Evolutionary conservation across 441 rosid species (phyloP).

Genomic region (Breynia disticha): DNA sequence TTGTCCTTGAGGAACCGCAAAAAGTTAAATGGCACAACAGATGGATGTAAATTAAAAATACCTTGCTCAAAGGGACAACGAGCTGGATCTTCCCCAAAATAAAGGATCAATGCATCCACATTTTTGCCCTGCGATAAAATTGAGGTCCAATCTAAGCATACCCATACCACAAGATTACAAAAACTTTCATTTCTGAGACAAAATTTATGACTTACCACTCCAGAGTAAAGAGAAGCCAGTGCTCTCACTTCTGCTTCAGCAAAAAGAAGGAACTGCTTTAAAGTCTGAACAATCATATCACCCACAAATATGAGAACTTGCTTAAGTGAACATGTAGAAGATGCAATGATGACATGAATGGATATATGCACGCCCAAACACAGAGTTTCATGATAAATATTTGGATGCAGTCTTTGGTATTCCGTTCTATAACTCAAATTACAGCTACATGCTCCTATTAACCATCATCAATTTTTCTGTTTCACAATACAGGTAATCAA

Average conservation of each 20-base stretch:
- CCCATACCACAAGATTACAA: neutral
- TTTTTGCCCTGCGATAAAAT: slow-evolving; percentile 62
- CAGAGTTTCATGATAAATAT: neutral
- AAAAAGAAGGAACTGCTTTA: slow-evolving; percentile 64
- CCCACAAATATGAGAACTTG: neutral
- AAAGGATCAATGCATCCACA: slow-evolving; percentile 78
- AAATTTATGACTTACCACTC: slow-evolving; percentile 52
- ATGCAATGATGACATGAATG: neutral
- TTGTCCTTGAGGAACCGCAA: neutral
- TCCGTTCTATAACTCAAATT: no score
- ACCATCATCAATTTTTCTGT: no score
- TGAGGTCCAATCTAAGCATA: neutral
- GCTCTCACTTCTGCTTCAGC: slow-evolving; percentile 90
- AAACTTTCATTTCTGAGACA: slow-evolving; percentile 5
- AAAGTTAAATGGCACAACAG: slow-evolving; percentile 1
- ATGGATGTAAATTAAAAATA: slow-evolving; percentile 14
- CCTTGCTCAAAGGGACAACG: slow-evolving; percentile 95
- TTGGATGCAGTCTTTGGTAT: neutral
- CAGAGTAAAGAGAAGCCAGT: slow-evolving; percentile 72
- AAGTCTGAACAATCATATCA: slow-evolving; percentile 29
- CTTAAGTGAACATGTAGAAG: no score
- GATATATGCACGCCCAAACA: neutral
- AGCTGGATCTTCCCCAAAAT: slow-evolving; percentile 97
- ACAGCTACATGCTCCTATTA: no score
- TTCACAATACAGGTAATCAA: no score